Evolutionary conservation across 1,139 yeast species (phyloP).

Genomic region (Kurtzmaniella quercitrusa): DNA sequence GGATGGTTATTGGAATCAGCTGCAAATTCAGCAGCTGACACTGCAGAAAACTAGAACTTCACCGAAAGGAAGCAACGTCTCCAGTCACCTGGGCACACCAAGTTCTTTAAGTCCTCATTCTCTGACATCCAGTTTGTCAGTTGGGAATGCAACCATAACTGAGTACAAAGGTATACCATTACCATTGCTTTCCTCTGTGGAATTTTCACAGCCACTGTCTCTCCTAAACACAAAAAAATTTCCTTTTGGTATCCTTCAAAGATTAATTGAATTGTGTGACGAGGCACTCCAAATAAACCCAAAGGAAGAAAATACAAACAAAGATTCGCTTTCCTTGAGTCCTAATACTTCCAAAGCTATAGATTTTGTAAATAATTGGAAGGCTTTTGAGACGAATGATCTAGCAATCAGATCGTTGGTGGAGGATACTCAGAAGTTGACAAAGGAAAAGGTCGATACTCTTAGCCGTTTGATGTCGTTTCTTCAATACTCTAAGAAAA

Average conservation of each 20-base stretch:
- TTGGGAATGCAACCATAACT: constrained; percentile 15
- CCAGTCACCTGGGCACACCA: constrained; percentile 9
- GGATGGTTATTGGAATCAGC: constrained; percentile 31
- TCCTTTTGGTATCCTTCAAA: constrained; percentile 65
- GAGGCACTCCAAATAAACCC: constrained; percentile 74
- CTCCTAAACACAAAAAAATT: constrained; percentile 38
- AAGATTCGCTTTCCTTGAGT: constrained; percentile 38
- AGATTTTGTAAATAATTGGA: constrained; percentile 50
- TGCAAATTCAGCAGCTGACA: constrained; percentile 14
- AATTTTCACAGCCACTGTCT: constrained; percentile 19
- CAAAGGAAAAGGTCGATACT: constrained; percentile 66
- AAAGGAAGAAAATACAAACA: constrained; percentile 32
- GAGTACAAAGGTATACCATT: constrained; percentile 64
- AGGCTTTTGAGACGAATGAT: constrained; percentile 56
- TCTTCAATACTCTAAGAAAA: constrained; percentile 71
- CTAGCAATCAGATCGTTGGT: constrained; percentile 60
- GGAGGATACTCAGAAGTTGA: constrained; percentile 63
- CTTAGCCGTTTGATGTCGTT: constrained; percentile 75
- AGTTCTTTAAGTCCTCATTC: constrained; percentile 15
- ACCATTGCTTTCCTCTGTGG: constrained; percentile 26
- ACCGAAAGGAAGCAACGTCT: constrained; percentile 10
- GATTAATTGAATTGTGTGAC: constrained; percentile 66
- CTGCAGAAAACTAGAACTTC: constrained; percentile 4
- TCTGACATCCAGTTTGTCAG: constrained; percentile 17
- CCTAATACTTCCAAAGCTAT: constrained; percentile 73